These are phyloP conservation scores for Botryosphaeria dothidea DNA, from an alignment of 2,329 filamentous ascomycete genomes.

Conservation along the genomic window DNA sequence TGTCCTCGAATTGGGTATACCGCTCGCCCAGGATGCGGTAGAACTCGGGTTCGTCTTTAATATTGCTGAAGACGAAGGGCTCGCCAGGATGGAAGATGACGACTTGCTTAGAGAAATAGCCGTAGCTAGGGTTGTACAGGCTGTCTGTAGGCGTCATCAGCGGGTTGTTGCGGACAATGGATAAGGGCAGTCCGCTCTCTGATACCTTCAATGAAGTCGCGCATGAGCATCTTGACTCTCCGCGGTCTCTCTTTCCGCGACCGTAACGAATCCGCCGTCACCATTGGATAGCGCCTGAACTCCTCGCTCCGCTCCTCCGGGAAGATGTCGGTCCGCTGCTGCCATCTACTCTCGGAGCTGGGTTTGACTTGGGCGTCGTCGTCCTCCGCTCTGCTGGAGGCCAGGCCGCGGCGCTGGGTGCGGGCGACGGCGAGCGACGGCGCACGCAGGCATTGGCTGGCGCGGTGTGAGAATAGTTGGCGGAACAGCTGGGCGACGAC, in stretches of 20 bases:
- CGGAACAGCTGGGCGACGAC: slow-evolving; percentile 77
- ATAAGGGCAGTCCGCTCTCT: not conserved
- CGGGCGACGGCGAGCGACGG: not conserved
- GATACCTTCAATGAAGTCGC: slow-evolving; percentile 93
- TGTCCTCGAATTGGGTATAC: slow-evolving; percentile 89
- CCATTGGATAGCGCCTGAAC: slow-evolving; percentile 77
- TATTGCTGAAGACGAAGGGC: slow-evolving; percentile 81
- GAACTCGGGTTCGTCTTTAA: slow-evolving; percentile 86
- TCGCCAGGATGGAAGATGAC: slow-evolving; percentile 93
- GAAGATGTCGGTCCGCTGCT: slow-evolving; percentile 76
- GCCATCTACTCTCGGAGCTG: slow-evolving; percentile 73
- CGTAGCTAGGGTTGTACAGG: slow-evolving; percentile 90
- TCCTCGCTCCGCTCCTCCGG: slow-evolving; percentile 77
- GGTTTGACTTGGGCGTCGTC: slow-evolving; percentile 25
- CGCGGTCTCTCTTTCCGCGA: slow-evolving; percentile 72
- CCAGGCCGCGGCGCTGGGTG: slow-evolving; percentile 16
- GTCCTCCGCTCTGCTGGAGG: not conserved
- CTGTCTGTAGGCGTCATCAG: slow-evolving; percentile 62
- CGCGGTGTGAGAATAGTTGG: slow-evolving; percentile 73
- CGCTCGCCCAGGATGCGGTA: slow-evolving; percentile 72
- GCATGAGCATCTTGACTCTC: slow-evolving; percentile 92
- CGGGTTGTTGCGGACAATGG: not conserved
- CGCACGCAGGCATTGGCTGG: slow-evolving; percentile 17
- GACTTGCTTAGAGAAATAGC: slow-evolving; percentile 94
- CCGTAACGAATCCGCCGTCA: slow-evolving; percentile 79